These are phyloP conservation scores for Casuarina equisetifolia DNA, from an alignment of 306 rosid species.

Conservation along the genomic window DNA sequence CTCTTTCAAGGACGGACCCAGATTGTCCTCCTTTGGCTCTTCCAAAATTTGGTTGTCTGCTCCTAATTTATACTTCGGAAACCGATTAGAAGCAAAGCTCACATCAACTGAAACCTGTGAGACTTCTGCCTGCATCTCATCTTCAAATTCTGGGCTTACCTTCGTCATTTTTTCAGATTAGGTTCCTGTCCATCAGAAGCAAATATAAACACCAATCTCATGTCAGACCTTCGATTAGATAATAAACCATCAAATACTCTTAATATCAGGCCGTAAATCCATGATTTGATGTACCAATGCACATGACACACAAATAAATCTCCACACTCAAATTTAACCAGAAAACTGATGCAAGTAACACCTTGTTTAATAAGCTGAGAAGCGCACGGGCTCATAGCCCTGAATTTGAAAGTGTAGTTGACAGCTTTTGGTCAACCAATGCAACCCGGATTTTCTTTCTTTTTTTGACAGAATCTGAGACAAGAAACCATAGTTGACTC, in stretches of 20 bases:
- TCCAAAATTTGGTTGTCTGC: conserved; percentile 74
- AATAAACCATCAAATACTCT: conserved; percentile 1
- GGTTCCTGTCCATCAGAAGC: conserved; percentile 34
- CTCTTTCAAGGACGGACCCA: conserved; percentile 72
- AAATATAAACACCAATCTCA: conserved; percentile 14
- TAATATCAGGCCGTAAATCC: not conserved
- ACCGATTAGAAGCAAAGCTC: conserved; percentile 67
- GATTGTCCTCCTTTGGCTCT: conserved; percentile 63
- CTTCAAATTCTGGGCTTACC: conserved; percentile 79
- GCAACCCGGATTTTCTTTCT: not conserved
- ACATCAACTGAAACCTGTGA: conserved; percentile 86
- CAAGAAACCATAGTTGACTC: too few species aligned
- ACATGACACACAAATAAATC: not conserved
- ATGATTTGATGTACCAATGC: not conserved
- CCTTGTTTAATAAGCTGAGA: not conserved
- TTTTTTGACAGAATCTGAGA: too few species aligned
- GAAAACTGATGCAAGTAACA: not conserved
- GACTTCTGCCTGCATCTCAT: conserved; percentile 50
- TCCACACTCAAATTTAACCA: not conserved
- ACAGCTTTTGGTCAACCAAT: not conserved
- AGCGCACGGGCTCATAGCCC: too few species aligned
- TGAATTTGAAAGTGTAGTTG: not conserved
- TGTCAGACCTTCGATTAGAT: conserved; percentile 13
- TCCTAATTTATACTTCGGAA: conserved; percentile 86
- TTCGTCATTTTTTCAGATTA: conserved; percentile 65